Percentiles rank a stretch among this genome's conserved stretches.
Evolutionary conservation across 257 asterid genomes (phyloP).

Genomic region (Parsonsia alboflavescens): DNA sequence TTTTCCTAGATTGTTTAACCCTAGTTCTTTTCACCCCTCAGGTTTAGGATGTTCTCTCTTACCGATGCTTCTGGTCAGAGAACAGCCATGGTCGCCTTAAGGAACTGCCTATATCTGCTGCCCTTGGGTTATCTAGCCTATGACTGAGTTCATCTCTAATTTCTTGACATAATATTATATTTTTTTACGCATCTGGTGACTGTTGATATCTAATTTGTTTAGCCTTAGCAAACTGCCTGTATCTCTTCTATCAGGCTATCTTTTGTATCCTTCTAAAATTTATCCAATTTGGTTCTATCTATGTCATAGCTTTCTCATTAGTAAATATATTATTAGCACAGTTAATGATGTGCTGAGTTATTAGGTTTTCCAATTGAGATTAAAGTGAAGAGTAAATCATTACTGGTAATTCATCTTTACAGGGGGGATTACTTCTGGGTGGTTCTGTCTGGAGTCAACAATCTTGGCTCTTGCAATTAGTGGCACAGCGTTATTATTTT

Average conservation of each 20-base stretch:
- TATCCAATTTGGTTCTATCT: too few species aligned
- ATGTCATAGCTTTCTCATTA: too few species aligned
- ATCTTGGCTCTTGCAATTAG: conserved; percentile 84
- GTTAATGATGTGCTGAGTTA: not conserved
- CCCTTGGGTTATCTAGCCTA: conserved; percentile 88
- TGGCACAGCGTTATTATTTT: conserved; percentile 61
- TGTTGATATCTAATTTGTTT: too few species aligned
- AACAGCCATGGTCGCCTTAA: conserved; percentile 85
- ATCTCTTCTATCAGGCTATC: too few species aligned
- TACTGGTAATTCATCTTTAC: conserved; percentile 12
- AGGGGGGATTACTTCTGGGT: conserved; percentile 92
- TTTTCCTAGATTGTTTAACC: conserved; percentile 8
- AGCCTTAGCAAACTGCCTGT: too few species aligned
- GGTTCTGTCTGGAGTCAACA: conserved; percentile 92
- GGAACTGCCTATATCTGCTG: conserved; percentile 88
- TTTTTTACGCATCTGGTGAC: not conserved
- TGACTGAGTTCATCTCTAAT: conserved; percentile 44
- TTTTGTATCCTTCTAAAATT: too few species aligned
- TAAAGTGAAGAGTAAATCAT: not conserved
- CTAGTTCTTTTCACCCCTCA: conserved; percentile 19
- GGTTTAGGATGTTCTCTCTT: conserved; percentile 90
- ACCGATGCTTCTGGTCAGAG: too few species aligned
- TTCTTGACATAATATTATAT: not conserved
- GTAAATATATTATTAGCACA: too few species aligned
- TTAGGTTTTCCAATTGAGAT: not conserved